These are phyloP conservation scores for Candolleomyces aberdarensis DNA, from an alignment of 768 basidiomycete species.

Conservation along the genomic window DNA sequence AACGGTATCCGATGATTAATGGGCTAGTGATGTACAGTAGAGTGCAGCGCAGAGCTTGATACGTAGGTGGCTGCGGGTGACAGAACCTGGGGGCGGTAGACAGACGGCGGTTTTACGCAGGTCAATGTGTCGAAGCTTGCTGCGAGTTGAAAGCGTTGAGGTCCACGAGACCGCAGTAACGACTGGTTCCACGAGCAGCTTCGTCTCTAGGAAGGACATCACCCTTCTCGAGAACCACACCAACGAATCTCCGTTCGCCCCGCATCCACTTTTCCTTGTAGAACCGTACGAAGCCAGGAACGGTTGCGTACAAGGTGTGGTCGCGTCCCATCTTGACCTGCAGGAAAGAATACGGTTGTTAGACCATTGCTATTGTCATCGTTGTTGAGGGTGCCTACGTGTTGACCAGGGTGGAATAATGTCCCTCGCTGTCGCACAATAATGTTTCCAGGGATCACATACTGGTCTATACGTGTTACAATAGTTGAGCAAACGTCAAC, in stretches of 20 bases:
- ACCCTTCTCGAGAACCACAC: slow-evolving; percentile 77
- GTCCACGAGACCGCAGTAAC: slow-evolving; percentile 78
- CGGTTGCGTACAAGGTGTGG: slow-evolving; percentile 89
- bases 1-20: no score
- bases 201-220: slow-evolving; percentile 89
- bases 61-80: no score
- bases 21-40: no score
- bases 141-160: slow-evolving; percentile 35
- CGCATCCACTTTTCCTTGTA: slow-evolving; percentile 81
- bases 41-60: no score
- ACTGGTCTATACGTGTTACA: slow-evolving; percentile 60
- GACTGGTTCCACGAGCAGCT: slow-evolving; percentile 67
- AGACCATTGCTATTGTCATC: background rate
- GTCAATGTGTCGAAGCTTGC: background rate
- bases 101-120: no score
- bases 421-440: slow-evolving; percentile 94
- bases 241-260: slow-evolving; percentile 75
- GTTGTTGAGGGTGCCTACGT: slow-evolving; percentile 49
- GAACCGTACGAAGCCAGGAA: slow-evolving; percentile 92
- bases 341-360: background rate
- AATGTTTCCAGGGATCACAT: slow-evolving; percentile 92
- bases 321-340: slow-evolving; percentile 92
- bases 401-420: slow-evolving; percentile 89
- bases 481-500: background rate
- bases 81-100: no score